Base-by-base conservation (phyloP, 2,329 filamentous ascomycete genomes). In the Fusarium globosum region DNA sequence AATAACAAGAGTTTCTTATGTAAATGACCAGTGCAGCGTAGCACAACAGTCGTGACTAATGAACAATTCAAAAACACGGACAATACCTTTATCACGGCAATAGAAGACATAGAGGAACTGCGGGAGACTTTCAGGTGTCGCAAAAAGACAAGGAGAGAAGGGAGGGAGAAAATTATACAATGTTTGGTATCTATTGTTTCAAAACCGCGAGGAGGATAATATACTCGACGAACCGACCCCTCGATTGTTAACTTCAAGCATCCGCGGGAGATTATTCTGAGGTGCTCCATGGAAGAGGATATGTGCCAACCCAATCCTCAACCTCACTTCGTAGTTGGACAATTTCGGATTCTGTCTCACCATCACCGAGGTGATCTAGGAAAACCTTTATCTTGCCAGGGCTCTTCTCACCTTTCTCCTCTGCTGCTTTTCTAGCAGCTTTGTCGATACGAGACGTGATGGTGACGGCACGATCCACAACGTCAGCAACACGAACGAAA, bases 401-500 rank as follows among this genome's bases (percentile, higher is more conserved):
- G 75, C 85, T 89, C 86, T 93, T 93, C 72, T 92, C 89, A 33
- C 88, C 89, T 76, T 88, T 89, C 69, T 91, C 89, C 81, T 91
- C 88, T 16, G 91, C 90, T n/a, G 88, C 88, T 77, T 92, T 91
- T 77, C 89, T 89, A 8, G 91, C 92, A 69, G 90, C 89, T 82
- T 90, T 94, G 83, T 95, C 92, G 51, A 97, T 85, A 68, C 93
- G 89, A 75, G 92, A 88, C 3, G 94, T 92, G 76, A 97, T 94
- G 36, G 89, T 90, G 52, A 97, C 94, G 14, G 93, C 92, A 53
- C 93, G 91, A 83, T 96, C 93, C 60, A 97, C 93, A 72, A 97
- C 94, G 79, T 94, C 93, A 20, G 94, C 94, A 20, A 97, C 94
- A 21, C 93, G 90, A 61, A 90, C 90, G 84, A 98, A 99, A 84